Conservation (phyloP, 2,329 filamentous ascomycete genomes). For the Ceratocystis eucalypticola region DNA sequence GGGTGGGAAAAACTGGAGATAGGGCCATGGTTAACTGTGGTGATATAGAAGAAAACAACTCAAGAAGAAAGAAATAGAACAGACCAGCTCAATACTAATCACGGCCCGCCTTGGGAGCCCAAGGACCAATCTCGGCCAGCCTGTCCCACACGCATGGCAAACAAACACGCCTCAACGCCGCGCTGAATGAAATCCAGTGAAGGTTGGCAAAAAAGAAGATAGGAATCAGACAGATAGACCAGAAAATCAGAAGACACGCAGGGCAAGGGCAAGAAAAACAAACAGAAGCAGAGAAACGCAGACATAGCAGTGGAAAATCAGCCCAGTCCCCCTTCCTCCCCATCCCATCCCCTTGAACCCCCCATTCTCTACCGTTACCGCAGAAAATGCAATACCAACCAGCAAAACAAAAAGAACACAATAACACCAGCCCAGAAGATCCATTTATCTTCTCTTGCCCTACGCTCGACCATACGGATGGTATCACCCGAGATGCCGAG, state of each 20-base stretch:
- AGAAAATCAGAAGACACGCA: constrained; percentile 12
- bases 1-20: background rate
- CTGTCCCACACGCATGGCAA: background rate
- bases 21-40: background rate
- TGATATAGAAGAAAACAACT: background rate
- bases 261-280: background rate
- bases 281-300: constrained; percentile 19
- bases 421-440: constrained; percentile 83
- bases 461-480: constrained; percentile 87
- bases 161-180: constrained; percentile 14
- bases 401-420: constrained; percentile 83
- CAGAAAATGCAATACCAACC: constrained; percentile 75
- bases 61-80: background rate
- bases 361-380: constrained; percentile 35
- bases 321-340: constrained; percentile 14
- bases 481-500: constrained; percentile 88
- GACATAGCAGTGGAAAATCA: constrained; percentile 7
- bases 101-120: background rate
- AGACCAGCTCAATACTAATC: background rate
- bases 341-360: background rate
- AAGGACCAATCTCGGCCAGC: background rate
- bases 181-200: constrained; percentile 15
- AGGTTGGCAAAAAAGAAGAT: constrained; percentile 11
- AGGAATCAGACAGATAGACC: constrained; percentile 15
- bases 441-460: constrained; percentile 93